Evolutionary conservation across 2,329 filamentous ascomycete genomes (phyloP).

Genomic region (Coniochaeta sp.): DNA sequence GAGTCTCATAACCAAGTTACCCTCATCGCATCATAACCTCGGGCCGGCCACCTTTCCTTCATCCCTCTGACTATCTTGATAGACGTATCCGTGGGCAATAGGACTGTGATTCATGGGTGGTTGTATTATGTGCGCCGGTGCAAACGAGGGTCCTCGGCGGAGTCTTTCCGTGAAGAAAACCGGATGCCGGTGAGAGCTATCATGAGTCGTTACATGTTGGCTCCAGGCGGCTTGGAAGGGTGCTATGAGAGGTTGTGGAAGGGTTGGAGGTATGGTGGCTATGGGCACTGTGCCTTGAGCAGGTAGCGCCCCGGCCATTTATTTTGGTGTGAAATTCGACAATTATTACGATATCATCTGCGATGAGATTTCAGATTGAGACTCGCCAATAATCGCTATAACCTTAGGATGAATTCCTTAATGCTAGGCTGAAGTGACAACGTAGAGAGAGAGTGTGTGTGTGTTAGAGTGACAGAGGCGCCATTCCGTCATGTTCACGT

Average conservation of each 20-base stretch:
- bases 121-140: conserved; percentile 13
- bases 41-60: conserved; percentile 19
- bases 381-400: too few species aligned
- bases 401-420: too few species aligned
- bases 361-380: too few species aligned
- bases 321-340: too few species aligned
- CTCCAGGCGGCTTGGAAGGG: conserved; percentile 17
- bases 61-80: conserved; percentile 34
- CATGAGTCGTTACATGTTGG: conserved; percentile 26
- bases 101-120: conserved; percentile 29
- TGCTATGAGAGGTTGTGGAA: conserved; percentile 8
- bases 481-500: conserved; percentile 11
- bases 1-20: too few species aligned
- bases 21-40: conserved; percentile 31
- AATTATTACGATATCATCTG: too few species aligned
- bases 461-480: conserved; percentile 21
- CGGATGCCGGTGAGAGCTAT: conserved; percentile 58
- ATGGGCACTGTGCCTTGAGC: conserved; percentile 2
- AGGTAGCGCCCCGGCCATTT: background rate
- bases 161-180: conserved; percentile 67
- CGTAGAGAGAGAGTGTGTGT: too few species aligned
- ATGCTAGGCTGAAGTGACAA: too few species aligned
- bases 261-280: conserved; percentile 18
- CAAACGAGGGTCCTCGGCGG: conserved; percentile 42
- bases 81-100: conserved; percentile 54